These are phyloP conservation scores for Peltaster fructicola DNA, from an alignment of 2,329 filamentous ascomycete genomes.

Conservation along the genomic window DNA sequence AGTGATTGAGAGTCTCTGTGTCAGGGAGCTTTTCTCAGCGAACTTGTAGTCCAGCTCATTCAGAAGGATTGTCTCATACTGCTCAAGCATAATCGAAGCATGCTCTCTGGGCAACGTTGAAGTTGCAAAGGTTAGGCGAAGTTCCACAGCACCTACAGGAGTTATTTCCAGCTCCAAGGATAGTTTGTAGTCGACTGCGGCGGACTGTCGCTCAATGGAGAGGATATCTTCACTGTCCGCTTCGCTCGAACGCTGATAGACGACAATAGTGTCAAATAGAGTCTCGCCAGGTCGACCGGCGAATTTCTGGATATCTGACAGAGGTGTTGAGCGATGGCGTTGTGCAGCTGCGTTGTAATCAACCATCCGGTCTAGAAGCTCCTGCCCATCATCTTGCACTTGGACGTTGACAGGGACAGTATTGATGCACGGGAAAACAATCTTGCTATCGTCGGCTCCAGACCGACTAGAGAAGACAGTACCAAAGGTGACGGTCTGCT, in stretches of 20 bases:
- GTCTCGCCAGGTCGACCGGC: constrained; percentile 37
- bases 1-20: constrained; percentile 29
- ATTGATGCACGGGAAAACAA: constrained; percentile 62
- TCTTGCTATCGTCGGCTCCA: constrained; percentile 38
- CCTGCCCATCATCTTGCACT: constrained; percentile 35
- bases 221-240: constrained; percentile 4
- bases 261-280: constrained; percentile 72
- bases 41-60: constrained; percentile 29
- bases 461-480: constrained; percentile 61
- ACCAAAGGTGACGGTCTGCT: constrained; percentile 58
- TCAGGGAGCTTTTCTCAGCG: background rate
- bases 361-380: constrained; percentile 47
- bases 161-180: constrained; percentile 61
- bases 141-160: constrained; percentile 29
- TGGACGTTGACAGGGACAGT: constrained; percentile 57
- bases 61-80: constrained; percentile 52
- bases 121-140: constrained; percentile 49
- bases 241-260: constrained; percentile 49
- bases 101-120: constrained; percentile 52
- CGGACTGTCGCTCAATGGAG: constrained; percentile 41
- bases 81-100: constrained; percentile 45
- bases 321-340: constrained; percentile 52
- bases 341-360: constrained; percentile 45
- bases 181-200: constrained; percentile 57
- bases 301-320: constrained; percentile 56